Percentiles rank a stretch among this genome's conserved stretches.
Evolutionary conservation across 768 basidiomycete genomes (phyloP).

Genomic region (Lactarius evosmus): DNA sequence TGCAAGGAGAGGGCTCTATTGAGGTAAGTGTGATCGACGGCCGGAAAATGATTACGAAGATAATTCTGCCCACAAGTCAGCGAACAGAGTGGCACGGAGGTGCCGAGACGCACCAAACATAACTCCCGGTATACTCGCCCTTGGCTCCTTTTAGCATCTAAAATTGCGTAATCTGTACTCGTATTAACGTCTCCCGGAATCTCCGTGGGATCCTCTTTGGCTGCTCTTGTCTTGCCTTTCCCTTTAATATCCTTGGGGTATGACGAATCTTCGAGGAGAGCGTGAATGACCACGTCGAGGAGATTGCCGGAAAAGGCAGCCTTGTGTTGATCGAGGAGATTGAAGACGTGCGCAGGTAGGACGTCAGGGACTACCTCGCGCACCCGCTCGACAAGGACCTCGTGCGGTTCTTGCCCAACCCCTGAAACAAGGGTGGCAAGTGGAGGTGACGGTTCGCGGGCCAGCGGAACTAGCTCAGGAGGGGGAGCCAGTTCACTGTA

Average conservation of each 20-base stretch:
- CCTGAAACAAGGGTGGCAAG: neutral
- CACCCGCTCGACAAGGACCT: slow-evolving; percentile 45
- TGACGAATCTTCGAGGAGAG: slow-evolving; percentile 56
- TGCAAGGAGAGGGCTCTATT: slow-evolving; percentile 40
- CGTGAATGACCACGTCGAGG: slow-evolving; percentile 54
- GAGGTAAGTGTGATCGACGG: slow-evolving; percentile 54
- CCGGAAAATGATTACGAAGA: slow-evolving; percentile 56
- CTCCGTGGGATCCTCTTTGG: slow-evolving; percentile 25
- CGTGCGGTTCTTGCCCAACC: slow-evolving; percentile 19
- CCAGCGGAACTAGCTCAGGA: neutral
- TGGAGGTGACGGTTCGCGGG: neutral
- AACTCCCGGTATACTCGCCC: slow-evolving; percentile 48
- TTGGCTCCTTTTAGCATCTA: slow-evolving; percentile 43
- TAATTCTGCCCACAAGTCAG: slow-evolving; percentile 40
- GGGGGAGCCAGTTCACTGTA: neutral
- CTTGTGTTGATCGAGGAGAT: slow-evolving; percentile 47
- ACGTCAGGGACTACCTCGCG: slow-evolving; percentile 74
- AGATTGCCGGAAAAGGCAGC: slow-evolving; percentile 39
- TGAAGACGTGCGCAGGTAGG: slow-evolving; percentile 48
- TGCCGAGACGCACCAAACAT: slow-evolving; percentile 45
- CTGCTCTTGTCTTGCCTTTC: slow-evolving; percentile 42
- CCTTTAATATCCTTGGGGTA: slow-evolving; percentile 54
- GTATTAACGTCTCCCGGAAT: slow-evolving; percentile 32
- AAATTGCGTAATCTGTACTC: slow-evolving; percentile 54
- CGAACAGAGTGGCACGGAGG: slow-evolving; percentile 10